Percentiles rank a stretch among this genome's conserved stretches.
phyloP scores from a whole-genome alignment of 495 filamentous ascomycete species.

The Penicillium malachiteum region DNA sequence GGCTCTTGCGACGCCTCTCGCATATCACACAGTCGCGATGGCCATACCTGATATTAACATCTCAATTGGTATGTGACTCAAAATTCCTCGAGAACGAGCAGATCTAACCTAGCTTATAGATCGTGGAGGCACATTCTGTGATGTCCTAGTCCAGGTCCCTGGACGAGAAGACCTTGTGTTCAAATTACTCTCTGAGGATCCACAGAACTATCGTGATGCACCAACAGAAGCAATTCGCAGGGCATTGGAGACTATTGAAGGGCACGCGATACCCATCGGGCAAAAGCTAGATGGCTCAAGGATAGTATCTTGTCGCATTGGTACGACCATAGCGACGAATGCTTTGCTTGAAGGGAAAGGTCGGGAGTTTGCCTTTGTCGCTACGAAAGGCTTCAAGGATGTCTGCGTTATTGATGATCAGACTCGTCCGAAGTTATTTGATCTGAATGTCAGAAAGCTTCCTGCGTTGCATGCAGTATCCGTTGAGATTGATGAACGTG shows the following conservation, averaged over 20 bases:
- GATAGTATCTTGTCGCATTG: conserved; percentile 18
- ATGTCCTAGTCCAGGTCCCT: conserved; percentile 15
- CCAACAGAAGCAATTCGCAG: conserved; percentile 77
- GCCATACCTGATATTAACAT: not conserved
- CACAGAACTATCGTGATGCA: conserved; percentile 74
- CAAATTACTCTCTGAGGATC: conserved; percentile 77
- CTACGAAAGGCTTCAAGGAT: conserved; percentile 20
- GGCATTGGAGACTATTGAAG: conserved; percentile 69
- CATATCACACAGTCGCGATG: not conserved
- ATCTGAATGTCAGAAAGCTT: conserved; percentile 10
- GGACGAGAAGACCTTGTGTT: conserved; percentile 54
- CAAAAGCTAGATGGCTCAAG: conserved; percentile 13
- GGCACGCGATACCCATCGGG: conserved; percentile 16
- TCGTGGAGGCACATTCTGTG: conserved; percentile 30
- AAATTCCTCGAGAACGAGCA: not conserved
- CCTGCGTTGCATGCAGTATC: conserved; percentile 11
- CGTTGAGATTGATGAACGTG: conserved; percentile 18
- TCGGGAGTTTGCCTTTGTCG: conserved; percentile 12
- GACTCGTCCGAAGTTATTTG: conserved; percentile 18
- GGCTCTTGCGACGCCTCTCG: not conserved
- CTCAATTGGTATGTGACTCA: not conserved
- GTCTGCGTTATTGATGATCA: conserved; percentile 18
- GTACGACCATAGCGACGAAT: conserved; percentile 23
- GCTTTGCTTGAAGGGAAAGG: conserved; percentile 24
- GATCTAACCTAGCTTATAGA: conserved; percentile 3